A percentile compares a stretch with the other conserved stretches of the same genome.
phyloP scores from a whole-genome alignment of 164 flowering plant genomes.

The Litsea cubeba region DNA sequence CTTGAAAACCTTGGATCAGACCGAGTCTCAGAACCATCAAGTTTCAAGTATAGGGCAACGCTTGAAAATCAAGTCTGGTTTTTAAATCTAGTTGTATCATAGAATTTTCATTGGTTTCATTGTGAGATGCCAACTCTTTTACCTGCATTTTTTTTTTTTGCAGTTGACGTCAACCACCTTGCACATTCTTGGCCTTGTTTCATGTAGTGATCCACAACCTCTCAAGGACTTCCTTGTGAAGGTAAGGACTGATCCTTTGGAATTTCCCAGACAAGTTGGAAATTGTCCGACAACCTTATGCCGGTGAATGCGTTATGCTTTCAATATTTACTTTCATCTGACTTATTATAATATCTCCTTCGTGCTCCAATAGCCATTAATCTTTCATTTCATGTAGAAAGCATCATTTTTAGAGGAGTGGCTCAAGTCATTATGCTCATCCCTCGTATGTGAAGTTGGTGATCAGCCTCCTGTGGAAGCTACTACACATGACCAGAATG shows the following conservation, averaged over 20 bases:
- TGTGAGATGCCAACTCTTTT: not conserved
- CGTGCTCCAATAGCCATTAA: not conserved
- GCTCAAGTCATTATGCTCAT: slow-evolving; percentile 47
- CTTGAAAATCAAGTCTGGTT: slow-evolving; percentile 82
- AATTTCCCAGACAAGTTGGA: not conserved
- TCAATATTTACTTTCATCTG: not conserved
- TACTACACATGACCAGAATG: slow-evolving; percentile 18
- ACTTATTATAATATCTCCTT: not conserved
- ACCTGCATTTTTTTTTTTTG: slow-evolving; percentile 1
- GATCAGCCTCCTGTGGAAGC: slow-evolving; percentile 21
- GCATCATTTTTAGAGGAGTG: slow-evolving; percentile 69
- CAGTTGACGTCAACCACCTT: slow-evolving; percentile 78
- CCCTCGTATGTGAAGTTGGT: slow-evolving; percentile 29
- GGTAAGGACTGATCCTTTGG: slow-evolving; percentile 32
- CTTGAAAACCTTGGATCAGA: slow-evolving; percentile 61
- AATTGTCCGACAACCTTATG: not conserved
- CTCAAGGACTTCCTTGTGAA: slow-evolving; percentile 68
- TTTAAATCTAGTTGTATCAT: slow-evolving; percentile 1
- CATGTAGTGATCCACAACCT: slow-evolving; percentile 38
- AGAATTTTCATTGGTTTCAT: not conserved
- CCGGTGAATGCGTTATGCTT: not conserved
- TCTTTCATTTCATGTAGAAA: slow-evolving; percentile 37
- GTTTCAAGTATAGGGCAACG: slow-evolving; percentile 67
- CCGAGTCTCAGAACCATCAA: slow-evolving; percentile 54
- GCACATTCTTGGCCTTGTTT: slow-evolving; percentile 69